Evolutionary conservation across 352 stramenopile genomes (phyloP).

Genomic region (Phytophthora tentaculata): DNA sequence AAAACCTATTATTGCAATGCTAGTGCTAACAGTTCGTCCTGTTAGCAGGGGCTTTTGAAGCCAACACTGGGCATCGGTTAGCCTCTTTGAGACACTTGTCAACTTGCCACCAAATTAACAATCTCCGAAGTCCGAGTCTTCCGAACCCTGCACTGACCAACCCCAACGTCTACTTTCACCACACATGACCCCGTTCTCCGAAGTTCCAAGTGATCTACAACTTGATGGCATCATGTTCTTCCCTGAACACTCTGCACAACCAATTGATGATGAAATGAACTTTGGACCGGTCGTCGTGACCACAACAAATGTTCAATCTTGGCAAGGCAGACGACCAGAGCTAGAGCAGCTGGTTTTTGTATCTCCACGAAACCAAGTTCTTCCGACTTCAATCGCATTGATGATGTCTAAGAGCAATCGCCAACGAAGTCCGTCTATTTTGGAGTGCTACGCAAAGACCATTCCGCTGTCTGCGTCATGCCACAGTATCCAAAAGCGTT

Average conservation of each 20-base stretch:
- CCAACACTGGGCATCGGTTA: slow-evolving; percentile 5
- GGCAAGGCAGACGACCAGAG: slow-evolving; percentile 3
- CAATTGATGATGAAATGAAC: not conserved
- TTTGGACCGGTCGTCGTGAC: slow-evolving; percentile 11
- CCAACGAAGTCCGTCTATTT: slow-evolving; percentile 29
- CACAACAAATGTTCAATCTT: slow-evolving; percentile 1
- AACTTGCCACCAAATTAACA: slow-evolving; percentile 21
- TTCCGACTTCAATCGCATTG: slow-evolving; percentile 23
- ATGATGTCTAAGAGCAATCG: slow-evolving; percentile 22
- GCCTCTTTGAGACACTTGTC: slow-evolving; percentile 24
- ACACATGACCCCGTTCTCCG: not conserved
- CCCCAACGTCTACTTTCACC: not conserved
- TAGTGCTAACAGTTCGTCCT: not conserved
- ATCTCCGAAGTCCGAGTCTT: not conserved
- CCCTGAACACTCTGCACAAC: not conserved
- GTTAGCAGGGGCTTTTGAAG: slow-evolving; percentile 21
- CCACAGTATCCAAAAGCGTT: slow-evolving; percentile 69
- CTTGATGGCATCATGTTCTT: slow-evolving; percentile 6
- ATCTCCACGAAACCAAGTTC: slow-evolving; percentile 13
- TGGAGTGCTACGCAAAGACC: slow-evolving; percentile 50
- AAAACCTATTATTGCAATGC: slow-evolving; percentile 20
- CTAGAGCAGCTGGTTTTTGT: slow-evolving; percentile 11
- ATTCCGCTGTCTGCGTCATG: slow-evolving; percentile 56
- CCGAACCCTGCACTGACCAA: not conserved
- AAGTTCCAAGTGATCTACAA: slow-evolving; percentile 3